Percentiles rank a stretch among this genome's conserved stretches.
phyloP scores from a whole-genome alignment of 108 stramenopile genomes.

The Mediolabrus comicus region DNA sequence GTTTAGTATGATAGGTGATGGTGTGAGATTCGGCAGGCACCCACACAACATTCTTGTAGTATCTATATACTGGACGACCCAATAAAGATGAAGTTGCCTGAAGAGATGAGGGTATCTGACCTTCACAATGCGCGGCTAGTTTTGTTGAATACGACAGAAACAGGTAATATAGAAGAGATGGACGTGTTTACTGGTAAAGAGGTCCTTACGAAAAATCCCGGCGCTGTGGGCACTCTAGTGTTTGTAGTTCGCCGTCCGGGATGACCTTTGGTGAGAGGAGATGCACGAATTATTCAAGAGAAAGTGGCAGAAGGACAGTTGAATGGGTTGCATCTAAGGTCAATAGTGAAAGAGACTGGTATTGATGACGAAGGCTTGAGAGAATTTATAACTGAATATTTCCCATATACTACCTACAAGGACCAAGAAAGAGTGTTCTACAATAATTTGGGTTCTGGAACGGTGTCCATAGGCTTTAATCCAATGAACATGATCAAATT shows the following conservation, averaged over 20 bases:
- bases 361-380: conserved; percentile 74
- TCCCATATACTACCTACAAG: conserved; percentile 64
- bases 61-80: not conserved
- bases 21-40: too few species aligned
- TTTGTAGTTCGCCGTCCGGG: conserved; percentile 64
- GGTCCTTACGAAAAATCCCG: conserved; percentile 4
- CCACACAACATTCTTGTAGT: too few species aligned
- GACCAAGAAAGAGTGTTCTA: conserved; percentile 67
- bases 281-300: conserved; percentile 33
- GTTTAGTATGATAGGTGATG: too few species aligned
- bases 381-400: conserved; percentile 64
- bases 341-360: conserved; percentile 79
- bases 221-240: conserved; percentile 19
- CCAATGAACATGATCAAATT: conserved; percentile 34
- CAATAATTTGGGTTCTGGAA: conserved; percentile 59
- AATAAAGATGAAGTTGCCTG: not conserved
- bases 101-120: conserved; percentile 16
- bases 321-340: conserved; percentile 57
- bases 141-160: conserved; percentile 8
- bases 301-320: conserved; percentile 19
- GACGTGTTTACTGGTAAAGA: conserved; percentile 21
- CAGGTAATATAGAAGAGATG: conserved; percentile 10
- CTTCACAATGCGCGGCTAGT: conserved; percentile 28
- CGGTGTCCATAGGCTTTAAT: conserved; percentile 29
- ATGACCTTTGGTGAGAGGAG: conserved; percentile 30